Conservation (phyloP, 345 rosid species). For the Populus alba region DNA sequence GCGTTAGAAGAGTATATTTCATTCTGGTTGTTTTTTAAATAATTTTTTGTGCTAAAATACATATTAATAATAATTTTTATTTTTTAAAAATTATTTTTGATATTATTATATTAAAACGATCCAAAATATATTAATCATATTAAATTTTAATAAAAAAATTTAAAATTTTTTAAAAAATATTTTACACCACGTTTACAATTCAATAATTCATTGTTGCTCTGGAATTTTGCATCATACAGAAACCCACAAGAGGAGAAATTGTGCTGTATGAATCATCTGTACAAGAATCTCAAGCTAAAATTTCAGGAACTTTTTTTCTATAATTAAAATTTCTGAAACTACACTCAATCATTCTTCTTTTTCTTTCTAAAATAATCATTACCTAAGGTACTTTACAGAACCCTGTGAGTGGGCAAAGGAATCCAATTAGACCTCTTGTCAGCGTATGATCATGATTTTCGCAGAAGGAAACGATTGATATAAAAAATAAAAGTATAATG, state of each 20-base stretch:
- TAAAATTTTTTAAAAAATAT: too few relatives aligned
- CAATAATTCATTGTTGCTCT: not conserved
- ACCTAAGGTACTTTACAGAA: not conserved
- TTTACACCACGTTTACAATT: too few relatives aligned
- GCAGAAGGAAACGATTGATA: not conserved
- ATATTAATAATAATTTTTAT: too few relatives aligned
- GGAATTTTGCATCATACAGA: not conserved
- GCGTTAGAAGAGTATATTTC: too few relatives aligned
- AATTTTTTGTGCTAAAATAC: too few relatives aligned
- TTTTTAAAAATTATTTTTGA: too few relatives aligned
- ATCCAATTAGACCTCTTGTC: not conserved
- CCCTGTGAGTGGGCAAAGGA: not conserved
- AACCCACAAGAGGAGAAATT: not conserved
- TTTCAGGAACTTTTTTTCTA: not conserved
- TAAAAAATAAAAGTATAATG: not conserved
- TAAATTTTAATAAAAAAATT: too few relatives aligned
- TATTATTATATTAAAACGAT: too few relatives aligned
- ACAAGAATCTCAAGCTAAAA: not conserved
- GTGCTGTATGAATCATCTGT: not conserved
- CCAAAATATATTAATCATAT: too few relatives aligned
- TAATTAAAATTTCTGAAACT: not conserved
- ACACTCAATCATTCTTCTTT: not conserved
- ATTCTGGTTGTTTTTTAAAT: too few relatives aligned
- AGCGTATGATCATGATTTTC: constrained; percentile 2
- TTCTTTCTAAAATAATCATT: not conserved